Evolutionary conservation across 2,329 filamentous ascomycete genomes (phyloP).

Genomic region (Colletotrichum musicola): DNA sequence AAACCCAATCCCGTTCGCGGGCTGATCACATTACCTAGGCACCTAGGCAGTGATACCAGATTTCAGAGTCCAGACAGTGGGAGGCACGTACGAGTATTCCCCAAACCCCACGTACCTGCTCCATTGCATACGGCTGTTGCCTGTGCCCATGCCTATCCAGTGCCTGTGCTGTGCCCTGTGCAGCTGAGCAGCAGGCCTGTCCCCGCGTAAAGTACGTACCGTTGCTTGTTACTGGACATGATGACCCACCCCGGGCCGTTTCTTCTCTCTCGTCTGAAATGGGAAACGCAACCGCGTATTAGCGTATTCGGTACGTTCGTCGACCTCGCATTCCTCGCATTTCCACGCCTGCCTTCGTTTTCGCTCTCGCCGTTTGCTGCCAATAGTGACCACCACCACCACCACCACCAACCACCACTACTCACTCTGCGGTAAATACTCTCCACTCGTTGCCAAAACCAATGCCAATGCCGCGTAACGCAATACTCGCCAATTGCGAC

Average conservation of each 20-base stretch:
- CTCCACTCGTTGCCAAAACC: not conserved
- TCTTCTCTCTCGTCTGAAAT: too few species aligned
- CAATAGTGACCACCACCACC: not conserved
- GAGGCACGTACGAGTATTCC: too few species aligned
- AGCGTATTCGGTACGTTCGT: constrained; percentile 5
- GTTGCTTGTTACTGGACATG: too few species aligned
- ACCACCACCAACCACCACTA: not conserved
- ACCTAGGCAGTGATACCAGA: too few species aligned
- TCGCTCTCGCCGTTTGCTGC: constrained; percentile 13
- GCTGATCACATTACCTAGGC: not conserved
- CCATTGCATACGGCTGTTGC: too few species aligned
- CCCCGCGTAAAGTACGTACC: too few species aligned
- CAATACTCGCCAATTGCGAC: constrained; percentile 3
- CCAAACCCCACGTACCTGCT: too few species aligned
- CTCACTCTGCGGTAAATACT: not conserved
- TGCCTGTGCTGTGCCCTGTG: not conserved
- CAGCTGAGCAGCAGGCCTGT: not conserved
- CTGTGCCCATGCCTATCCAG: not conserved
- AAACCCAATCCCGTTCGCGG: constrained; percentile 1
- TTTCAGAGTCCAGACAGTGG: too few species aligned
- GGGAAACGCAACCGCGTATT: constrained; percentile 13
- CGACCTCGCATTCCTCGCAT: constrained; percentile 20
- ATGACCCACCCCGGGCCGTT: too few species aligned
- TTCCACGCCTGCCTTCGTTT: not conserved
- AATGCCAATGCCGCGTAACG: constrained; percentile 5